Percentiles rank a stretch among this genome's conserved stretches.
Conservation (phyloP, 2,329 filamentous ascomycete genomes). For the Diplodia scrobiculata region DNA sequence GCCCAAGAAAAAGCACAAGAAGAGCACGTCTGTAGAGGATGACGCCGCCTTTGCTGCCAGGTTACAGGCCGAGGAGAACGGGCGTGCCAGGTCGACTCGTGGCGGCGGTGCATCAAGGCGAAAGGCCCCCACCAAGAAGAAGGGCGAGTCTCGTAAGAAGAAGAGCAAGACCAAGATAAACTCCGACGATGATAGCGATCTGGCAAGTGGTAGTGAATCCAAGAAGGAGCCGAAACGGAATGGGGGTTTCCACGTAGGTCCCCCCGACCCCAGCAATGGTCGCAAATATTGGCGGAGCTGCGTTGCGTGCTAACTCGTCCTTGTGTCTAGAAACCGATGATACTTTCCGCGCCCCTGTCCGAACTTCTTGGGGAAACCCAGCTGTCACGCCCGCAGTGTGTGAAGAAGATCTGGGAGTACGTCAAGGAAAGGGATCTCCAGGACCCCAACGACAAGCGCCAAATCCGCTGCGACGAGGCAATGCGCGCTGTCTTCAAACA, state of each 20-base stretch:
- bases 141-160: slow-evolving; percentile 67
- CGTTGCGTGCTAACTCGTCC: not conserved
- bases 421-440: slow-evolving; percentile 88
- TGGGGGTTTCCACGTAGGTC: slow-evolving; percentile 80
- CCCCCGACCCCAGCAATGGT: not conserved
- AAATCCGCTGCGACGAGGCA: slow-evolving; percentile 88
- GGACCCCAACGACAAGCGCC: slow-evolving; percentile 85
- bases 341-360: slow-evolving; percentile 69
- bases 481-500: slow-evolving; percentile 92
- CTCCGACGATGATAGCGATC: slow-evolving; percentile 77
- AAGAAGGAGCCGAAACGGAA: slow-evolving; percentile 73
- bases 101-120: slow-evolving; percentile 64
- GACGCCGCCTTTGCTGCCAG: slow-evolving; percentile 86
- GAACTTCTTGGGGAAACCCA: slow-evolving; percentile 71
- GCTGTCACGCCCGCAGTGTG: slow-evolving; percentile 90
- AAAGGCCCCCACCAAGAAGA: slow-evolving; percentile 62
- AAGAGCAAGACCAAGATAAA: slow-evolving; percentile 71
- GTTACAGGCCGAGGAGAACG: slow-evolving; percentile 90
- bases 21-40: slow-evolving; percentile 69
- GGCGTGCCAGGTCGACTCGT: slow-evolving; percentile 71
- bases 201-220: slow-evolving; percentile 54
- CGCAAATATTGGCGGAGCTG: not conserved
- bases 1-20: slow-evolving; percentile 62
- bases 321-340: slow-evolving; percentile 65
- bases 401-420: slow-evolving; percentile 95